Base-by-base conservation (phyloP, 768 basidiomycete genomes). In the Lanmaoa pseudosensibilis region DNA sequence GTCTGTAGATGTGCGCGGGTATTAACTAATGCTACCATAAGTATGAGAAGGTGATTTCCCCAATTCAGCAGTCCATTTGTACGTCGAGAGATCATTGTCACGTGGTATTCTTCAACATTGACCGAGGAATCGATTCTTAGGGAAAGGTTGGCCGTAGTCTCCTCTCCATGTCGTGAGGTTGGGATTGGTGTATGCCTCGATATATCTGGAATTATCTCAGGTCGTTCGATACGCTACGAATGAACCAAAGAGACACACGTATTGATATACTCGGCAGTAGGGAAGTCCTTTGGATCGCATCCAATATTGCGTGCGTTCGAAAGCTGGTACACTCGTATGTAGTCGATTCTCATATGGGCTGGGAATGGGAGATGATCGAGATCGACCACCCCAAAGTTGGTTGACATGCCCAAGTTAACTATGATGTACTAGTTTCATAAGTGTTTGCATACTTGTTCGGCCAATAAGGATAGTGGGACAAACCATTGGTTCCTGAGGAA, bases 401-500 rank as follows among this genome's bases (percentile, higher is more conserved):
- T 72, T 5, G 82, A 85, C 62, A 87, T 80, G 65, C 85, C 86
- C 65, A 85, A 63, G 65, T 85, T 85, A 30, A 74, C 60, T 54
- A 87, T 74, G 58, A 85, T 77, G 54, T 83, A 81, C 80, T 83
- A 46, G 34, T 55, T 52, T 48, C 21, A 50, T 27, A 21, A 51
- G 33, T 55, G 54, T 47, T 39, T 48, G 34, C 40, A 7, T 39
- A 16, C 21, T 16, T 46, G 16, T 52, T 47, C 39, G 10, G 23
- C 27, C 12, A 27, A 6, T n/a, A 32, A 30, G 12, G 38, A 39
- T 37, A 34, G 27, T 15, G 32, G 10, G 36, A 61, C 82, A 46
- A 60, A 91, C 89, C 91, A 94, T 90, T 23, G 94, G 94, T 69
- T 97, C 94, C 59, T 85, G 82, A 0, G 94, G 78, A 13, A 96